Conservation (phyloP, 2,329 filamentous ascomycete genomes). For the Fusarium xylarioides region DNA sequence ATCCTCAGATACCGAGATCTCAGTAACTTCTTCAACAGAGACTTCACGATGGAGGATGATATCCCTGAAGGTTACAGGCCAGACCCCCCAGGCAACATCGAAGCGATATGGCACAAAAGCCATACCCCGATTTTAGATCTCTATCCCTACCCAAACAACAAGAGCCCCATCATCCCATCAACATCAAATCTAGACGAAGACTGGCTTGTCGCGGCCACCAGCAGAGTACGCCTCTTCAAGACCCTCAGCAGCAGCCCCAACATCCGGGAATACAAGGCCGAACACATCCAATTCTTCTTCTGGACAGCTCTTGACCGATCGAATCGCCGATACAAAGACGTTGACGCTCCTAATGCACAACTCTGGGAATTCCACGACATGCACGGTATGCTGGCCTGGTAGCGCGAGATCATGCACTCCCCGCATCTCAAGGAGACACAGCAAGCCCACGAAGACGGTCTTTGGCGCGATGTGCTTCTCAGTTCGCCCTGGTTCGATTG, state of each 20-base stretch:
- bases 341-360: background rate
- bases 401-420: slow-evolving; percentile 37
- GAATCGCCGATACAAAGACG: background rate
- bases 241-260: background rate
- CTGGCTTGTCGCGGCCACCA: background rate
- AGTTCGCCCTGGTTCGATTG: slow-evolving; percentile 44
- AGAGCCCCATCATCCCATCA: background rate
- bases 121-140: background rate
- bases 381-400: slow-evolving; percentile 39
- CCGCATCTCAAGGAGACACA: slow-evolving; percentile 23
- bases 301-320: slow-evolving; percentile 40
- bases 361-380: slow-evolving; percentile 8
- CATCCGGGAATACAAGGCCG: background rate
- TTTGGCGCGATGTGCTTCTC: slow-evolving; percentile 35
- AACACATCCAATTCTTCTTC: slow-evolving; percentile 37
- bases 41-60: background rate
- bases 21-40: too few relatives aligned
- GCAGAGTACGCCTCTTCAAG: background rate
- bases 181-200: background rate
- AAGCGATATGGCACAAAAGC: background rate
- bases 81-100: background rate
- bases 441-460: slow-evolving; percentile 36
- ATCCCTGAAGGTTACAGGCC: background rate
- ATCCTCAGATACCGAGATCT: background rate
- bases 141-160: slow-evolving; percentile 1